Evolutionary conservation across 1,284 basidiomycete species (phyloP).

Genomic region (Pseudozyma sp.): DNA sequence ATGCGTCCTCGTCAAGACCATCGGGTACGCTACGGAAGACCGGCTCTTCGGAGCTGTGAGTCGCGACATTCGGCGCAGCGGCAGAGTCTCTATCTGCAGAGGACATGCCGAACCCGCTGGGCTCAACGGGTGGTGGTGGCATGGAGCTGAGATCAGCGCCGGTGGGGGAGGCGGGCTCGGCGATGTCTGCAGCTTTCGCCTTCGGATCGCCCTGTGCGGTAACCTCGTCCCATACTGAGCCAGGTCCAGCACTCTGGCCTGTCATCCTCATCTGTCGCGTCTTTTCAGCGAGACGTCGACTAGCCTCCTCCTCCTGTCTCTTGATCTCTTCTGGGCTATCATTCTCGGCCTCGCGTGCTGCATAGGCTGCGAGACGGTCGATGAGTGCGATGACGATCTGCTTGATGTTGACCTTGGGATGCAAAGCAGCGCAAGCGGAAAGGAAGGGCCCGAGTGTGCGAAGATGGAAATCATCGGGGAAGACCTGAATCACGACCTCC

Average conservation of each 20-base stretch:
- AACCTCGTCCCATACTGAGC: conserved; percentile 63
- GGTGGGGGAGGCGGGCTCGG: conserved; percentile 47
- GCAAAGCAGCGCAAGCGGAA: conserved; percentile 66
- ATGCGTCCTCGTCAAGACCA: conserved; percentile 59
- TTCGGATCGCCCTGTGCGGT: conserved; percentile 55
- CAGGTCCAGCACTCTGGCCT: conserved; percentile 49
- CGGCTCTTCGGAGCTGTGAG: conserved; percentile 61
- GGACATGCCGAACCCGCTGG: conserved; percentile 53
- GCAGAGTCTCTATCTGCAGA: conserved; percentile 52
- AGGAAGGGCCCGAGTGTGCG: conserved; percentile 65
- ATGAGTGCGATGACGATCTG: conserved; percentile 68
- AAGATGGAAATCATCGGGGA: conserved; percentile 69
- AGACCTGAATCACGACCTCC: conserved; percentile 69
- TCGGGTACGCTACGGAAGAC: conserved; percentile 58
- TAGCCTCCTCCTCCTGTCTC: conserved; percentile 65
- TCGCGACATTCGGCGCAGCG: conserved; percentile 63
- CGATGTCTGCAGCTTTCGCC: conserved; percentile 51
- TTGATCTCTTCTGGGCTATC: conserved; percentile 65
- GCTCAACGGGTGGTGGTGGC: conserved; percentile 50
- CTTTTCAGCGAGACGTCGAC: conserved; percentile 62
- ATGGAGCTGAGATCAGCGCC: conserved; percentile 32
- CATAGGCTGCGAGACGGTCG: conserved; percentile 67
- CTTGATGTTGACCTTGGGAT: conserved; percentile 69
- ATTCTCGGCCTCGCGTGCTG: conserved; percentile 66
- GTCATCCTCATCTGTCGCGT: conserved; percentile 59